A percentile compares a stretch with the other conserved stretches of the same genome.
Conservation (phyloP, 2,329 filamentous ascomycete species). For the Monosporascus sp. region DNA sequence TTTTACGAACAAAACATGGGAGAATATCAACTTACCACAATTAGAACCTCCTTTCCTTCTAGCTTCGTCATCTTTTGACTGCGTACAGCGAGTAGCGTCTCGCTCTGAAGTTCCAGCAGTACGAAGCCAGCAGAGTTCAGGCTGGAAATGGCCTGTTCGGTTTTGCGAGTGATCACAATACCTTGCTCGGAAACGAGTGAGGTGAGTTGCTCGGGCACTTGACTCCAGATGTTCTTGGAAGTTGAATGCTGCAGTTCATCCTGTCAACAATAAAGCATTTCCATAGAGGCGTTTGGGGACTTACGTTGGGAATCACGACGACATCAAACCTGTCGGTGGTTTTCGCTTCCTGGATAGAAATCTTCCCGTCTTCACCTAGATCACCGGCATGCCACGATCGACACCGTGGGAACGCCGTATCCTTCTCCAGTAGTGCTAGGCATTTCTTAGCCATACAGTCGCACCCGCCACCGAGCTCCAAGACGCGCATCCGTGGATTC, state of each 20-base stretch:
- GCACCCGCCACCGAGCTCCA: slow-evolving; percentile 5
- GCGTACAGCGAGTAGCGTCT: background rate
- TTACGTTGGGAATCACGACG: slow-evolving; percentile 2
- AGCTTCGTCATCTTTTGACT: background rate
- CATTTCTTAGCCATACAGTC: slow-evolving; percentile 2
- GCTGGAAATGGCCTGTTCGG: background rate
- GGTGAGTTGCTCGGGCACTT: background rate
- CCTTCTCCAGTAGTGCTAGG: background rate
- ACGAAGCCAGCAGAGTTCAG: background rate
- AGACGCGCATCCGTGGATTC: slow-evolving; percentile 6
- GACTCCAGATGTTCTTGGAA: no score
- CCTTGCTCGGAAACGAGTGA: background rate
- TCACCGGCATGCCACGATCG: slow-evolving; percentile 1
- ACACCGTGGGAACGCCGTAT: slow-evolving; percentile 6
- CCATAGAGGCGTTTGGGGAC: no score
- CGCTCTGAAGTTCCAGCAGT: background rate
- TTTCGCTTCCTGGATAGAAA: background rate
- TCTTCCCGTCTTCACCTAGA: background rate
- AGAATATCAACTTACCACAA: slow-evolving; percentile 7
- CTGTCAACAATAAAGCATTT: no score
- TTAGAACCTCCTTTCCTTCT: background rate
- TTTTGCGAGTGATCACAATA: slow-evolving; percentile 1
- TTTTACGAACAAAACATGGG: no score
- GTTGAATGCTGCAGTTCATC: no score
- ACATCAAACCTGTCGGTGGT: slow-evolving; percentile 7